phyloP scores from a whole-genome alignment of 768 basidiomycete genomes.

The Psilocybe cyanescens region DNA sequence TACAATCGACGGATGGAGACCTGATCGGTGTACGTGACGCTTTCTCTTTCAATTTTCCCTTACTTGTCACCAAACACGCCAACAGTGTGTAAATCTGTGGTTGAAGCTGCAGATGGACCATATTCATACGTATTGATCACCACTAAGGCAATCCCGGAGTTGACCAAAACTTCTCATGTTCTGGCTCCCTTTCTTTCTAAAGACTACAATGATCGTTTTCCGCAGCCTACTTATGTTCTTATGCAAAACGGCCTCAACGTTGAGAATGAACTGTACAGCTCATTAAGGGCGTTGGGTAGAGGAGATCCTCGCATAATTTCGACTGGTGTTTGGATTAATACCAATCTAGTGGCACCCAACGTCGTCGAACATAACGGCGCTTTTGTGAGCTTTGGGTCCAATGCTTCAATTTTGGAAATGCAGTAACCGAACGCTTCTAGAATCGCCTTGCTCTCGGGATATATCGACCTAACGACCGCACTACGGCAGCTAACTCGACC shows the following conservation, averaged over 20 bases:
- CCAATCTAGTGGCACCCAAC: conserved; percentile 50
- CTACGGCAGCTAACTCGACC: conserved; percentile 42
- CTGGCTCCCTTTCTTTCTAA: conserved; percentile 57
- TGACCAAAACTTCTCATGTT: conserved; percentile 56
- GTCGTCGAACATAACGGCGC: conserved; percentile 50
- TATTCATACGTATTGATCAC: conserved; percentile 71
- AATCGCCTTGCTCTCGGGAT: conserved; percentile 43
- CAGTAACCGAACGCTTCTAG: not conserved
- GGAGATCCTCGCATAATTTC: conserved; percentile 57
- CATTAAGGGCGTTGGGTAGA: conserved; percentile 43
- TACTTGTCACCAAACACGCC: not conserved
- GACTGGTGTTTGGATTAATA: conserved; percentile 56
- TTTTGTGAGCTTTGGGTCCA: conserved; percentile 41
- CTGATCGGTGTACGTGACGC: conserved; percentile 58
- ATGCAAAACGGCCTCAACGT: conserved; percentile 77
- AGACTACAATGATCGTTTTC: conserved; percentile 45
- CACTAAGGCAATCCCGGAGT: conserved; percentile 75
- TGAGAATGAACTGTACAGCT: conserved; percentile 65
- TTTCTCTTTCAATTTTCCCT: not conserved
- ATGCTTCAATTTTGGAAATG: not conserved
- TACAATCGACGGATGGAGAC: conserved; percentile 58
- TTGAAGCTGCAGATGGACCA: conserved; percentile 58
- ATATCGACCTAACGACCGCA: conserved; percentile 49
- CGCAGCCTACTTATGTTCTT: conserved; percentile 63
- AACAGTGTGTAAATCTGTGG: conserved; percentile 60